Conservation (phyloP, 2,329 filamentous ascomycete genomes). For the Acrocalymma vagum region DNA sequence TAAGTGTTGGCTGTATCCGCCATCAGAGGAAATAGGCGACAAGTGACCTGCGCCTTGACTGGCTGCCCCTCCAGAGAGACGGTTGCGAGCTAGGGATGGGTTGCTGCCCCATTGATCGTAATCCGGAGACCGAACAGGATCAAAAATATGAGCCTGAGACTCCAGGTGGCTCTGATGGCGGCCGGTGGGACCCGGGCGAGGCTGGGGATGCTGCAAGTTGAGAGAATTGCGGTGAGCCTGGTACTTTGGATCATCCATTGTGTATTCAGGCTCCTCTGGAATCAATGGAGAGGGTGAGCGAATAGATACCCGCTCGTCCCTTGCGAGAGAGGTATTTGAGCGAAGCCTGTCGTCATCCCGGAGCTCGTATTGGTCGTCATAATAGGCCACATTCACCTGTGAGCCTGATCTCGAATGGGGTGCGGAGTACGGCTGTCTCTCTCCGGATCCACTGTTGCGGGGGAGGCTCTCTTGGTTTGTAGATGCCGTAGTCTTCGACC, state of each 20-base stretch:
- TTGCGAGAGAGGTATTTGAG: slow-evolving; percentile 47
- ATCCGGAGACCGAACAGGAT: slow-evolving; percentile 52
- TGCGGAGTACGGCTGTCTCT: slow-evolving; percentile 69
- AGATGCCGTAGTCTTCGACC: slow-evolving; percentile 95
- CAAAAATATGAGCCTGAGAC: slow-evolving; percentile 74
- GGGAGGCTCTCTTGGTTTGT: slow-evolving; percentile 81
- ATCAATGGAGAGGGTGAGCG: slow-evolving; percentile 62
- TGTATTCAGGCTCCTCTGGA: slow-evolving; percentile 57
- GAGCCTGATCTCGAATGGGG: slow-evolving; percentile 83
- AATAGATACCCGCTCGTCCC: slow-evolving; percentile 35
- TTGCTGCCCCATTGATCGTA: slow-evolving; percentile 60
- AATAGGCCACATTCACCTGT: slow-evolving; percentile 69
- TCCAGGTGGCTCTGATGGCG: slow-evolving; percentile 79
- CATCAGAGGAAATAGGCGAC: slow-evolving; percentile 48
- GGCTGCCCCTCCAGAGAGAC: slow-evolving; percentile 44
- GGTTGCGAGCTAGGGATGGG: slow-evolving; percentile 50
- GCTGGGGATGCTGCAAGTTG: slow-evolving; percentile 82
- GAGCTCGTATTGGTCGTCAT: slow-evolving; percentile 69
- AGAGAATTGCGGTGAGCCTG: slow-evolving; percentile 82
- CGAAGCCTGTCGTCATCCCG: slow-evolving; percentile 65
- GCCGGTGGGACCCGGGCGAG: slow-evolving; percentile 75
- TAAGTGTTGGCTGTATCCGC: slow-evolving; percentile 48
- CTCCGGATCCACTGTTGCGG: slow-evolving; percentile 65
- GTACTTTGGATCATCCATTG: slow-evolving; percentile 75
- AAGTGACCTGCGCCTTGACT: slow-evolving; percentile 42